Evolutionary conservation across 2,329 filamentous ascomycete species (phyloP), one percentile per base, ranked within the genome.

Genomic region (Aspergillus sp.): DNA sequence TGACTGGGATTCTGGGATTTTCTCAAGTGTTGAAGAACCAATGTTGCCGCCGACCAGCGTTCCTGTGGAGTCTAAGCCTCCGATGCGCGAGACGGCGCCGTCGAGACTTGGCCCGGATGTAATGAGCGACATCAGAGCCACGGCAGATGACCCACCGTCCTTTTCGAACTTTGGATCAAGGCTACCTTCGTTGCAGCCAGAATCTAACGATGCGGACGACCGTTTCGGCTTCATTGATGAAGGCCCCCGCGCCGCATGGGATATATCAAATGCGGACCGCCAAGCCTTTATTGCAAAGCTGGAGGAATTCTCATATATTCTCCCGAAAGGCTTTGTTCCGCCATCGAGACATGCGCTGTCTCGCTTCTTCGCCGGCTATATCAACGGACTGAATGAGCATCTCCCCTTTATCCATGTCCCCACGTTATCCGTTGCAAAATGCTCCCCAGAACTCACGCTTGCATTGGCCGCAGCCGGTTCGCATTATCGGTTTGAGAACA

Each of bases 381-480:
- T 76, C 39, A 73, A 73, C 45, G 73, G 74, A 8, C 60, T 75
- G 44, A 73, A 76, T 43, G 71, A 74, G 42, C 73, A 75, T 56
- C 64, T 77, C 42, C 73, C 74, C 3, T 76, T 77, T 48, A 70
- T 77, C 7, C 74, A 77, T 52, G 64, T 73, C 2, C 68, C 73
- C 6, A 75, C 73, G 4, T 62, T 75, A 7, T 73, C 68, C 8
- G 65, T 72, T 8, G 67, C 70, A 26, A 66, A 61, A 41, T 69
- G 61, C 46, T 69, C 70, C 7, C 69, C 72, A 1, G 75, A 78
- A 55, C 62, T 79, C 7, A 64, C 75, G 2, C 64, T 79, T 2
- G 73, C 74, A 7, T 66, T 78, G 48, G 73, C 74, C 30, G 74
- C 76, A 10, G 71, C 74, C 5, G 71, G 71, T 3, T 73, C 71